Evolutionary conservation across 148 eudicot genomes (phyloP).

Genomic region (Pouteria glomerata): DNA sequence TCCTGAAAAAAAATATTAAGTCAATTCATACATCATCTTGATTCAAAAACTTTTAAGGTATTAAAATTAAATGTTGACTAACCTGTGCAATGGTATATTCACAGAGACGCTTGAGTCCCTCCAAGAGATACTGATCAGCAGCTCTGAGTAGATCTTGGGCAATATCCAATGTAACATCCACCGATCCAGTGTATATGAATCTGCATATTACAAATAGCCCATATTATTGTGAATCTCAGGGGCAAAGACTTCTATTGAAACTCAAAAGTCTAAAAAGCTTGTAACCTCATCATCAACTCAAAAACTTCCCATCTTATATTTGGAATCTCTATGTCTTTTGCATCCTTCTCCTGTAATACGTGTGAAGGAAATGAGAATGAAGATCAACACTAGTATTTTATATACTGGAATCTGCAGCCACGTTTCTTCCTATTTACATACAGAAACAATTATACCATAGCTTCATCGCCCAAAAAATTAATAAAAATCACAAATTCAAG

Average conservation of each 20-base stretch:
- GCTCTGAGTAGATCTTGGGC: slow-evolving; percentile 93
- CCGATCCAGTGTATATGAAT: slow-evolving; percentile 88
- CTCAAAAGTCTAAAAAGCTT: not conserved
- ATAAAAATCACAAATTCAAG: not conserved
- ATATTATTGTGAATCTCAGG: not conserved
- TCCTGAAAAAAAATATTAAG: slow-evolving; percentile 34
- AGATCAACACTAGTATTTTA: not conserved
- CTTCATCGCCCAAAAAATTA: not conserved
- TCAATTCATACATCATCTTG: slow-evolving; percentile 3
- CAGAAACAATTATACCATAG: not conserved
- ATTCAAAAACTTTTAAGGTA: not conserved
- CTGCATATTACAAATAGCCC: slow-evolving; percentile 29
- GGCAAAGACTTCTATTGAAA: not conserved
- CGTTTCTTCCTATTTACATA: not conserved
- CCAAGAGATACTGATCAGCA: slow-evolving; percentile 95
- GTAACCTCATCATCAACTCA: slow-evolving; percentile 95
- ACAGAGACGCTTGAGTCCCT: slow-evolving; percentile 88
- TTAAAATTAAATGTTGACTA: slow-evolving; percentile 4
- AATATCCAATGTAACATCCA: slow-evolving; percentile 63
- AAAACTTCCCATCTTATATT: slow-evolving; percentile 93
- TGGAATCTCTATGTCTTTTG: slow-evolving; percentile 87
- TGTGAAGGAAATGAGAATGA: not conserved
- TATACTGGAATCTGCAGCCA: not conserved
- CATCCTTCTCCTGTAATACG: slow-evolving; percentile 74
- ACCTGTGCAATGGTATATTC: slow-evolving; percentile 90